These are phyloP conservation scores for Dentipellis fragilis DNA, from an alignment of 768 basidiomycete species.

Conservation along the genomic window DNA sequence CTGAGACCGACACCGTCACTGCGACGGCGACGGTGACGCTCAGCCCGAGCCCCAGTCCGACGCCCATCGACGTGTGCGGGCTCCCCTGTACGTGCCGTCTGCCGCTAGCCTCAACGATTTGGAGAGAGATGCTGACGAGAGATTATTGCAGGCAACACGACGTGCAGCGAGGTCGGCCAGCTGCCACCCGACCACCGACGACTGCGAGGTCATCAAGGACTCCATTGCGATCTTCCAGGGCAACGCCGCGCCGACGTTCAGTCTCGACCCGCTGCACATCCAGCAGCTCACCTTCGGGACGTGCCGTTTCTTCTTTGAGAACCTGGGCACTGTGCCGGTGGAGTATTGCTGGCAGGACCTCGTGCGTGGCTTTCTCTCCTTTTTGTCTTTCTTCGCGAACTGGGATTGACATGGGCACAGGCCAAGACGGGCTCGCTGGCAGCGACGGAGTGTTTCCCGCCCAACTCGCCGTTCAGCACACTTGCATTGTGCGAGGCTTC, in stretches of 20 bases:
- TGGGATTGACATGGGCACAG: not conserved
- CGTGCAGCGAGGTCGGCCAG: constrained; percentile 9
- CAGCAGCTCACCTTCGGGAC: constrained; percentile 17
- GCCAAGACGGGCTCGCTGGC: not conserved
- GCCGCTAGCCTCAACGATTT: not conserved
- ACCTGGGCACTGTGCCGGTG: constrained; percentile 11
- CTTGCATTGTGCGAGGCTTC: not conserved
- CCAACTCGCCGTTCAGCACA: constrained; percentile 9
- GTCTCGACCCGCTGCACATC: constrained; percentile 7
- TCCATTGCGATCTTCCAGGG: constrained; percentile 13
- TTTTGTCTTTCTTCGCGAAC: not conserved
- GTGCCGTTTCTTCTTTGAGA: constrained; percentile 18
- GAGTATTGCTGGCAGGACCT: constrained; percentile 15
- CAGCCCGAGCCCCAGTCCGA: not conserved
- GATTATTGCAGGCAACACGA: constrained; percentile 1
- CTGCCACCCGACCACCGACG: constrained; percentile 13
- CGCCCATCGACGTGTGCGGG: constrained; percentile 10
- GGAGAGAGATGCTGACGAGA: not conserved
- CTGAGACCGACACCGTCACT: constrained; percentile 5
- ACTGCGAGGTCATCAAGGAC: constrained; percentile 12
- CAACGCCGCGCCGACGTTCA: constrained; percentile 6
- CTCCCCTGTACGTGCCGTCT: constrained; percentile 6
- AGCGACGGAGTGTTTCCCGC: constrained; percentile 14
- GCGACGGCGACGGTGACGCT: constrained; percentile 2
- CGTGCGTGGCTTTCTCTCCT: not conserved